Conservation (phyloP, 805 yeast genomes). For the Saccharomycopsis sp. region DNA sequence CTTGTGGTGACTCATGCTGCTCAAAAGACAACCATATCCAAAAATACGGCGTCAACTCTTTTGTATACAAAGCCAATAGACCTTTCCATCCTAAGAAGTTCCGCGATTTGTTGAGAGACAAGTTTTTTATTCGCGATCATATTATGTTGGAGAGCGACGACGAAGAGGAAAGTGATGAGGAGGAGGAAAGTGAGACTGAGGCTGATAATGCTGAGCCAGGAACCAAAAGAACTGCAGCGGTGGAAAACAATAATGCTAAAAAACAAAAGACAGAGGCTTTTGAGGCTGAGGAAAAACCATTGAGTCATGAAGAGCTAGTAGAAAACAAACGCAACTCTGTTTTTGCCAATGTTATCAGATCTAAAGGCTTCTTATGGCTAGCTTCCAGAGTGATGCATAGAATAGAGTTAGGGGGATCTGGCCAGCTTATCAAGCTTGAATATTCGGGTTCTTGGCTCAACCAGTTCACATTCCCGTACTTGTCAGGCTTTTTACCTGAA, state of each 20-base stretch:
- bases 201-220: conserved; percentile 14
- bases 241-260: background rate
- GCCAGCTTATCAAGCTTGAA: conserved; percentile 18
- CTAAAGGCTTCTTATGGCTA: conserved; percentile 41
- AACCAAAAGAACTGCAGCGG: conserved; percentile 16
- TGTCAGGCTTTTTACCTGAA: background rate
- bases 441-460: conserved; percentile 13
- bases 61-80: conserved; percentile 34
- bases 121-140: conserved; percentile 29
- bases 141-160: conserved; percentile 24
- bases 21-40: conserved; percentile 19
- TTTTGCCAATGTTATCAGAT: conserved; percentile 34
- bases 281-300: conserved; percentile 6
- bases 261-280: conserved; percentile 10
- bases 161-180: conserved; percentile 20
- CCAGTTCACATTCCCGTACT: conserved; percentile 14
- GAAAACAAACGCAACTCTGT: conserved; percentile 32
- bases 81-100: conserved; percentile 43
- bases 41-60: conserved; percentile 40
- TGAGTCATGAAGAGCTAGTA: conserved; percentile 27
- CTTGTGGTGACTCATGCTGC: background rate
- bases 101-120: conserved; percentile 31
- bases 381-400: conserved; percentile 30
- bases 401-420: conserved; percentile 20
- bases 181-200: conserved; percentile 17